Base-by-base conservation (phyloP, 2,329 filamentous ascomycete species). In the Pezicula rhizophila region DNA sequence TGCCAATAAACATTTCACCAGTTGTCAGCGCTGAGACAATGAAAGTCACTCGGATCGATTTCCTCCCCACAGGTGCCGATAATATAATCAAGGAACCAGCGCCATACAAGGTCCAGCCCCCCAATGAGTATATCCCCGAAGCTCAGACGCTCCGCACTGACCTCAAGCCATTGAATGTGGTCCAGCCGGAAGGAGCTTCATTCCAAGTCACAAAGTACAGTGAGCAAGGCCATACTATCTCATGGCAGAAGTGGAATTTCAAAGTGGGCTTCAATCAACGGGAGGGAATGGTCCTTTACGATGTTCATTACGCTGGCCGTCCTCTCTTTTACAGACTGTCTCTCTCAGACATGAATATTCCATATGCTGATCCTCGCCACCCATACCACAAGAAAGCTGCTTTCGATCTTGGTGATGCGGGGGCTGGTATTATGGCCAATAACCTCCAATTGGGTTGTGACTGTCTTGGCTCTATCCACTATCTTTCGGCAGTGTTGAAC, bases 371-470 rank as follows among this genome's bases (percentile, higher is more conserved):
- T 58, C 83, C 84, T 5, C 75, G 84, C 4, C 75, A 79, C 44
- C 84, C 84, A 2, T 87, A 76, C 64, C 80, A 85, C 66, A 82
- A 82, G 64, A 87, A 87, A 64, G 76, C 80, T 5, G 84, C 84
- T 0, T 87, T 87, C 55, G 84, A 87, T 63, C 72, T 86, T 20
- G 84, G 84, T 28, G 83, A 87, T 62, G 80, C 74, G 34, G 77
- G 82, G 28, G 80, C 81, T 11, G 82, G 84, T 40, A 72, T 81
- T 50, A 84, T 82, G 71, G 80, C 82, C 50, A 87, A 87, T 62
- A 80, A 86, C 60, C 70, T 87, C 2, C 77, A 84, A 57, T 71
- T 87, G 2, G 84, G 84, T 25, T 87, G 84, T 57, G 84, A 87
- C 62, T 87, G 84, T 58, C 70, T 87, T 1, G 84, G 84, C 3